These are phyloP conservation scores for Cercospora brassicicola DNA, from an alignment of 2,329 filamentous ascomycete species.

Conservation along the genomic window DNA sequence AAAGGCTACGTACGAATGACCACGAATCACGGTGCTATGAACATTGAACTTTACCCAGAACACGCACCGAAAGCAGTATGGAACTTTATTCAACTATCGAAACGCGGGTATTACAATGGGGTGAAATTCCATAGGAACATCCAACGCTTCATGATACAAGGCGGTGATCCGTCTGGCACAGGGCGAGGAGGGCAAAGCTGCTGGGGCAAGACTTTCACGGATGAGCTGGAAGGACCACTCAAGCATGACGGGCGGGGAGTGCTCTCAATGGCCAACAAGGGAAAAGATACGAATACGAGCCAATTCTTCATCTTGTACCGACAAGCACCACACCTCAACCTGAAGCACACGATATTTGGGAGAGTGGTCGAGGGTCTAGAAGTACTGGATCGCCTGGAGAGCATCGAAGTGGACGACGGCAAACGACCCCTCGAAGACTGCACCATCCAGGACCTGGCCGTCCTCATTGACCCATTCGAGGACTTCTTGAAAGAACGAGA, in stretches of 20 bases:
- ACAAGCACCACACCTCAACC: slow-evolving; percentile 78
- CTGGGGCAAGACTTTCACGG: slow-evolving; percentile 91
- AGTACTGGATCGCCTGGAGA: slow-evolving; percentile 73
- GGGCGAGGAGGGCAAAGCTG: slow-evolving; percentile 86
- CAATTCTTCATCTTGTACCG: slow-evolving; percentile 96
- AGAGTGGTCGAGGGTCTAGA: slow-evolving; percentile 71
- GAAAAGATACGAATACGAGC: slow-evolving; percentile 93
- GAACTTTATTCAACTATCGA: slow-evolving; percentile 88
- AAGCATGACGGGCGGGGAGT: slow-evolving; percentile 81
- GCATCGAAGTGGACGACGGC: slow-evolving; percentile 69
- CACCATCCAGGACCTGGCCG: slow-evolving; percentile 74
- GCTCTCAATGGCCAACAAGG: slow-evolving; percentile 96
- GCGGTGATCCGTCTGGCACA: slow-evolving; percentile 89
- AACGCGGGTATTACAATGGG: slow-evolving; percentile 84
- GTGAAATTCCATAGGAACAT: slow-evolving; percentile 88
- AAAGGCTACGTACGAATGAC: slow-evolving; percentile 90
- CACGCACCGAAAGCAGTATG: slow-evolving; percentile 90
- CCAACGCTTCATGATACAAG: slow-evolving; percentile 95
- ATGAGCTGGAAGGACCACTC: slow-evolving; percentile 87
- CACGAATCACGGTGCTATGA: slow-evolving; percentile 81
- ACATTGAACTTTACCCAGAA: slow-evolving; percentile 86
- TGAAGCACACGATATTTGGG: slow-evolving; percentile 96
- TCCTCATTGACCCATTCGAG: slow-evolving; percentile 93
- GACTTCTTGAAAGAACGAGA: slow-evolving; percentile 74
- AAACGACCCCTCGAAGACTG: slow-evolving; percentile 77